Base-by-base conservation (phyloP, 2,329 filamentous ascomycete genomes). In the Mycosphaerelloides madeirae region DNA sequence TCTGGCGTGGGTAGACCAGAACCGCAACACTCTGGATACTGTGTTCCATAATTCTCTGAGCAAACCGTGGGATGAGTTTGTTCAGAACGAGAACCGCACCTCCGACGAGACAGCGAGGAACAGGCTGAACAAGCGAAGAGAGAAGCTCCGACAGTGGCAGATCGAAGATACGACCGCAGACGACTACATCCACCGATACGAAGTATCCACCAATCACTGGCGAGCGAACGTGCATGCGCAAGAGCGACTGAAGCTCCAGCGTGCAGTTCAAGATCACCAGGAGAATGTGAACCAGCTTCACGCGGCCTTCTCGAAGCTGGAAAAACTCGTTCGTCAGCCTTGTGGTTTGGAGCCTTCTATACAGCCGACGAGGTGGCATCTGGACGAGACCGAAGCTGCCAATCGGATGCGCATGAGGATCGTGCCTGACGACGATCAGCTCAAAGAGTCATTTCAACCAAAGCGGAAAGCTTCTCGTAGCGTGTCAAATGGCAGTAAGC, bases 141-240 rank as follows among this genome's bases (percentile, higher is more conserved):
- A 97, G 14, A 87, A 79, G 54, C 74, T 98, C 4, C 87, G 80
- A 61, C 76, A 81, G 46, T 96, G 90, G 91, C 80, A 85, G 32
- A 67, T 75, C 2, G 84, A 91, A 52, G 81, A 83, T 39, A 67
- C 79, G 3, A 76, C 77, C 16, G 77, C 77, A 8, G 86, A 94
- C 14, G 85, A 85, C 52, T 74, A 85, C 13, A 77, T 90, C 46
- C 75, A 84, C 42, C 82, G 82, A n/a, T 91, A 97, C 59, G 87
- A 95, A 58, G 81, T 86, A 53, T 85, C 87, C 1, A 91, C 93
- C 44, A 84, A 80, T 31, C 84, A 91, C 47, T 98, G 91, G 93
- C 85, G 91, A 72, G 88, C 90, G 57, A 97, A 95, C 58, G 95
- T 98, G 31, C 93, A 91, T 65, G 83, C 85, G 38, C 88, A 91